These are phyloP conservation scores for Mariannaea sp. DNA, from an alignment of 2,329 filamentous ascomycete genomes.

Conservation along the genomic window DNA sequence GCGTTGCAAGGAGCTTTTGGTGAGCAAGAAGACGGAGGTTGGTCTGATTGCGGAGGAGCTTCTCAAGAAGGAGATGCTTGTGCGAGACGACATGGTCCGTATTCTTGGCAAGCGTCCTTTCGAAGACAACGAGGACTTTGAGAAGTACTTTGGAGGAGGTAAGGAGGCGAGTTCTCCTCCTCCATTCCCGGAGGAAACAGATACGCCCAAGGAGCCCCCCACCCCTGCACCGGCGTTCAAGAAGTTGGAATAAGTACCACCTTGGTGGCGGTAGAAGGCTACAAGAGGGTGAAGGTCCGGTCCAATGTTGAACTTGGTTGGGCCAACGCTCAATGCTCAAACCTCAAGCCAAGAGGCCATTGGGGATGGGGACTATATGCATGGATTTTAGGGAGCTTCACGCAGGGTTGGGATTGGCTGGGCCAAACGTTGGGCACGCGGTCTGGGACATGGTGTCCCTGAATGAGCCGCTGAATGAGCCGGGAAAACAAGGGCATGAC, in stretches of 20 bases:
- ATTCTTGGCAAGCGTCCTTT: slow-evolving; percentile 85
- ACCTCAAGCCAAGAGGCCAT: background rate
- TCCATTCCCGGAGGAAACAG: slow-evolving; percentile 55
- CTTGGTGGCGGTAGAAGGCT: too few species aligned
- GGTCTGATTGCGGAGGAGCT: slow-evolving; percentile 92
- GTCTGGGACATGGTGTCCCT: slow-evolving; percentile 16
- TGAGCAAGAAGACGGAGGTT: slow-evolving; percentile 85
- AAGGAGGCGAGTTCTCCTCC: slow-evolving; percentile 63
- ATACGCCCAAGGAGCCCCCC: slow-evolving; percentile 45
- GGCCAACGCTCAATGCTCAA: slow-evolving; percentile 5
- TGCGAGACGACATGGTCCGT: slow-evolving; percentile 88
- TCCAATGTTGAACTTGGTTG: too few species aligned
- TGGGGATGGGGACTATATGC: slow-evolving; percentile 15
- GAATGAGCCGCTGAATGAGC: slow-evolving; percentile 12
- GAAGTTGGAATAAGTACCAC: slow-evolving; percentile 31
- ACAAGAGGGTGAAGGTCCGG: too few species aligned
- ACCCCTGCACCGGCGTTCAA: slow-evolving; percentile 48
- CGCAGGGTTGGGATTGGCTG: slow-evolving; percentile 29
- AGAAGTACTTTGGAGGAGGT: slow-evolving; percentile 84
- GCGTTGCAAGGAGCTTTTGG: slow-evolving; percentile 82
- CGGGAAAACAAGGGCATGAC: slow-evolving; percentile 5
- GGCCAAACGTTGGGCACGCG: slow-evolving; percentile 16
- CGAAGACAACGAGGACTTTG: slow-evolving; percentile 82
- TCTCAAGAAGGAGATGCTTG: slow-evolving; percentile 86
- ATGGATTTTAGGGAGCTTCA: slow-evolving; percentile 30